phyloP scores from a whole-genome alignment of 148 eudicot genomes.

The Limonium bicolor region DNA sequence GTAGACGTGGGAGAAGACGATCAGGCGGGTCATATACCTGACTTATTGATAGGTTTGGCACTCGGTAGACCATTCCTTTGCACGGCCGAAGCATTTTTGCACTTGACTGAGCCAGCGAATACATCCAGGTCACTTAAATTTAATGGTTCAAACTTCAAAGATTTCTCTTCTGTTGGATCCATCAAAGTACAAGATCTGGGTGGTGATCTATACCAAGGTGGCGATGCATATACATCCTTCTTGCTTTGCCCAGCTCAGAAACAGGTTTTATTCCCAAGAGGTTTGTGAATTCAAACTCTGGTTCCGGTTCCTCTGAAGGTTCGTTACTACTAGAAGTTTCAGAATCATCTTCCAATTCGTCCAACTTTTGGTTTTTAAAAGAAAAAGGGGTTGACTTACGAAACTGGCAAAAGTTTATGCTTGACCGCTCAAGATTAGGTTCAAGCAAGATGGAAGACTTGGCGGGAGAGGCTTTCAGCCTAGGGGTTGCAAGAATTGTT shows the following conservation, averaged over 20 bases:
- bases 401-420: conserved; percentile 14
- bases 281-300: conserved; percentile 29
- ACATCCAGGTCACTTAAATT: conserved; percentile 10
- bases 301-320: too few relatives aligned
- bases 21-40: conserved; percentile 9
- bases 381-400: conserved; percentile 64
- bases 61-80: conserved; percentile 3
- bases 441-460: conserved; percentile 52
- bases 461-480: conserved; percentile 53
- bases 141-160: conserved; percentile 11
- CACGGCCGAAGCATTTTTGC: conserved; percentile 13
- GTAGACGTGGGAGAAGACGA: not conserved
- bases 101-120: conserved; percentile 14
- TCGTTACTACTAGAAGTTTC: conserved; percentile 33
- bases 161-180: conserved; percentile 56
- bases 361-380: conserved; percentile 13
- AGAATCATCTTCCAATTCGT: conserved; percentile 26
- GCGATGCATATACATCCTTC: conserved; percentile 47
- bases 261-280: conserved; percentile 47
- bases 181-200: conserved; percentile 71
- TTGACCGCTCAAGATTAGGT: conserved; percentile 23
- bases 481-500: conserved; percentile 47
- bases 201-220: conserved; percentile 75
- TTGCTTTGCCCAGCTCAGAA: conserved; percentile 17
- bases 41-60: conserved; percentile 4